Evolutionary conservation across 495 filamentous ascomycete species (phyloP).

Genomic region (Podospora bellae-mahoneyi): DNA sequence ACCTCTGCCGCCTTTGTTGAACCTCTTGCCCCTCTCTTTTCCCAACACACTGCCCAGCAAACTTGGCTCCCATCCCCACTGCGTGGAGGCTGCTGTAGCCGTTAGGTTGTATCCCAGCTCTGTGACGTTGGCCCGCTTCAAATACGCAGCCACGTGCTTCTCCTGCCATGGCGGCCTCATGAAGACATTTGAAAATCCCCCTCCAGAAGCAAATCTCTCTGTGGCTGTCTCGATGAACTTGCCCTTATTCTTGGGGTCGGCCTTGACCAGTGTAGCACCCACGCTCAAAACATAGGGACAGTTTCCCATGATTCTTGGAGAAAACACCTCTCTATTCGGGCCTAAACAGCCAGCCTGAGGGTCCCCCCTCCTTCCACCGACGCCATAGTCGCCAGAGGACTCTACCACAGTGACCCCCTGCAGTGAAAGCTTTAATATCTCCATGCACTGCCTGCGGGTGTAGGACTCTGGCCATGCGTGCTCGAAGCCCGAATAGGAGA

Average conservation of each 20-base stretch:
- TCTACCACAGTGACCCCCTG: conserved; percentile 60
- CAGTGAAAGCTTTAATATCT: conserved; percentile 62
- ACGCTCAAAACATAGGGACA: conserved; percentile 41
- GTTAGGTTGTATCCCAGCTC: conserved; percentile 32
- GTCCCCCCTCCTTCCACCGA: conserved; percentile 45
- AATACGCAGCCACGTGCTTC: conserved; percentile 50
- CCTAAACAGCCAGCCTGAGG: conserved; percentile 23
- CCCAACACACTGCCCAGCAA: conserved; percentile 50
- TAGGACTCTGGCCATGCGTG: conserved; percentile 35
- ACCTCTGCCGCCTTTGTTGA: conserved; percentile 57
- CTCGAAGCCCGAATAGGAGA: conserved; percentile 42
- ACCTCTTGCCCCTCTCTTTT: conserved; percentile 28
- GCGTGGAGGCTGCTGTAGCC: conserved; percentile 14
- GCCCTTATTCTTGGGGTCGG: conserved; percentile 37
- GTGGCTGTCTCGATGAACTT: conserved; percentile 42
- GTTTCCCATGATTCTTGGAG: conserved; percentile 28
- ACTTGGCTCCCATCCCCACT: conserved; percentile 56
- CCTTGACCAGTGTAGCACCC: conserved; percentile 39
- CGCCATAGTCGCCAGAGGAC: conserved; percentile 60
- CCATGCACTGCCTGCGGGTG: conserved; percentile 40
- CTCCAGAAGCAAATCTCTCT: conserved; percentile 52
- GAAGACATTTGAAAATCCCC: conserved; percentile 70
- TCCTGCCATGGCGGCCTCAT: conserved; percentile 56
- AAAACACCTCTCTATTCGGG: conserved; percentile 22
- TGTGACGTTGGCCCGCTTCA: conserved; percentile 46